Conservation (phyloP, 805 yeast species). For the Ogataea pini region DNA sequence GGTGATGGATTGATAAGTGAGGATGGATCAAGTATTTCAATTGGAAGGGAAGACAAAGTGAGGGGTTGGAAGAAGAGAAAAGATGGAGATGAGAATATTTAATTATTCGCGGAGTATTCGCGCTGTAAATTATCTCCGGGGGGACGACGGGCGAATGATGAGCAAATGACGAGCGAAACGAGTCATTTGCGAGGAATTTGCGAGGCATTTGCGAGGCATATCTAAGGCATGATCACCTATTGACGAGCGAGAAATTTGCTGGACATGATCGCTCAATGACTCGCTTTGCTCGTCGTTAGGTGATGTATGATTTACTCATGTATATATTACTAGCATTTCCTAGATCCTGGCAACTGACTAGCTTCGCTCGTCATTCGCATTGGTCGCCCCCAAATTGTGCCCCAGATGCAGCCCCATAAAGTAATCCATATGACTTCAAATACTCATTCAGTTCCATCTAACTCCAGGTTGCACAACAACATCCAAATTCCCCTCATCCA, state of each 20-base stretch:
- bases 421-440: constrained; percentile 47
- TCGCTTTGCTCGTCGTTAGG: neutral
- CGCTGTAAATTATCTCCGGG: neutral
- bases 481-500: constrained; percentile 68
- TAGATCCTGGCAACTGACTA: no score
- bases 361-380: constrained; percentile 40
- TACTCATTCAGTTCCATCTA: constrained; percentile 62
- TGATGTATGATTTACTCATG: no score
- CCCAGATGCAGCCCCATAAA: constrained; percentile 81
- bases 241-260: no score
- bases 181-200: neutral
- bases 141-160: neutral
- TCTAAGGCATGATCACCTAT: no score
- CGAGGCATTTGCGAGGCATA: neutral
- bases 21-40: no score
- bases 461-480: constrained; percentile 79
- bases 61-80: neutral
- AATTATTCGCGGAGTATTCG: no score
- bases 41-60: no score
- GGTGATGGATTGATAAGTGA: no score
- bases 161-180: neutral
- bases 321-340: no score
- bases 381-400: constrained; percentile 77
- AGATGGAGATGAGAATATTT: neutral
- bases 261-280: no score